These are phyloP conservation scores for Eucalyptus regnans DNA, from an alignment of 345 rosid genomes.

Conservation along the genomic window DNA sequence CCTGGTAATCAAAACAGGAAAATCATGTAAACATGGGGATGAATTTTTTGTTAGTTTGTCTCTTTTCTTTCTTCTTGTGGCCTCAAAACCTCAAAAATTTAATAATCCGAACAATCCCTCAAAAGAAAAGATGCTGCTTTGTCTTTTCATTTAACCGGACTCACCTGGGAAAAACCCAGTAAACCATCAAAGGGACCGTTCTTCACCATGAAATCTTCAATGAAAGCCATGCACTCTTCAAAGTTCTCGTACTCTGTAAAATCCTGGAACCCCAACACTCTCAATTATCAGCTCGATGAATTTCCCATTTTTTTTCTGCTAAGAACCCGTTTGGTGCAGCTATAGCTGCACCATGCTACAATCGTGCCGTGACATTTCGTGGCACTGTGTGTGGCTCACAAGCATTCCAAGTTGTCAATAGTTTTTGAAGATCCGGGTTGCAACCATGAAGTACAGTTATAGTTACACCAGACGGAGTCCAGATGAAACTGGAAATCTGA, in stretches of 20 bases:
- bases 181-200: slow-evolving; percentile 41
- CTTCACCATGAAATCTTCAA: slow-evolving; percentile 32
- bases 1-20: slow-evolving; percentile 3
- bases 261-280: slow-evolving; percentile 1
- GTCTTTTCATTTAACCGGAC: not conserved
- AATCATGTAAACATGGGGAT: not conserved
- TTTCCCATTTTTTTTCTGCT: not conserved
- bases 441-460: not conserved
- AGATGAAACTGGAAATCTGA: not conserved
- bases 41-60: not conserved
- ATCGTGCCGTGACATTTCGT: not conserved
- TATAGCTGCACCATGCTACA: not conserved
- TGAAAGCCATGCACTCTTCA: slow-evolving; percentile 20
- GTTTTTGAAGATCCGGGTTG: not conserved
- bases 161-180: slow-evolving; percentile 45
- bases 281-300: not conserved
- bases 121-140: not conserved
- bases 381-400: not conserved
- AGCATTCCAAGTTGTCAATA: not conserved
- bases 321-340: not conserved
- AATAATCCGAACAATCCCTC: not conserved
- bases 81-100: not conserved
- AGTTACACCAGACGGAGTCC: not conserved
- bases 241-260: slow-evolving; percentile 18
- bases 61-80: not conserved